phyloP scores from a whole-genome alignment of 805 yeast genomes.

The Starmerella sp. region DNA sequence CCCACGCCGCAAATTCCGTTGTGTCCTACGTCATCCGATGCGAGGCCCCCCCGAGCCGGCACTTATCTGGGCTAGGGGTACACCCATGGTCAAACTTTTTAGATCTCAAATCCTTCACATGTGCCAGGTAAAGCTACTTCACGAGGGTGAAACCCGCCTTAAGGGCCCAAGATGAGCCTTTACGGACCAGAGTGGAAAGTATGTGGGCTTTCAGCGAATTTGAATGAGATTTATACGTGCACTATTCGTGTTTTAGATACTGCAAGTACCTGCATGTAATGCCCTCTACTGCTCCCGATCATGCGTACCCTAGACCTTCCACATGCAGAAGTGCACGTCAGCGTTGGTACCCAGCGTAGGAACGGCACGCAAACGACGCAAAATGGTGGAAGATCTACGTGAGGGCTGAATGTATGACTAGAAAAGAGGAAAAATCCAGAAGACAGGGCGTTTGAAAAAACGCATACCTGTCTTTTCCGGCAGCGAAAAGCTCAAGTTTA shows the following conservation, averaged over 20 bases:
- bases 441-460: not conserved
- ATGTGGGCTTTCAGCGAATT: not conserved
- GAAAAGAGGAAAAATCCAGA: not conserved
- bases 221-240: not conserved
- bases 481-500: not conserved
- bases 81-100: not conserved
- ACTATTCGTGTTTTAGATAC: not conserved
- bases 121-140: not conserved
- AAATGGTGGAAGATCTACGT: not conserved
- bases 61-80: not conserved
- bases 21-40: not conserved
- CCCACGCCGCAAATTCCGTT: not conserved
- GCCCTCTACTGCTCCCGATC: not conserved
- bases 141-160: too few species aligned
- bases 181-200: too few species aligned
- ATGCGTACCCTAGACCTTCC: not conserved
- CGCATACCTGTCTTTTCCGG: not conserved
- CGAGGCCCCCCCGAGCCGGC: not conserved
- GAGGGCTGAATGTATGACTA: not conserved
- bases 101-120: not conserved
- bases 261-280: not conserved
- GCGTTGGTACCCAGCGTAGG: not conserved
- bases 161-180: too few species aligned
- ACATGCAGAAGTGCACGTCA: not conserved
- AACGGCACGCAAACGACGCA: not conserved